These are phyloP conservation scores for Rhynchospora pubera DNA, from an alignment of 176 grass and related monocot genomes.

Conservation along the genomic window DNA sequence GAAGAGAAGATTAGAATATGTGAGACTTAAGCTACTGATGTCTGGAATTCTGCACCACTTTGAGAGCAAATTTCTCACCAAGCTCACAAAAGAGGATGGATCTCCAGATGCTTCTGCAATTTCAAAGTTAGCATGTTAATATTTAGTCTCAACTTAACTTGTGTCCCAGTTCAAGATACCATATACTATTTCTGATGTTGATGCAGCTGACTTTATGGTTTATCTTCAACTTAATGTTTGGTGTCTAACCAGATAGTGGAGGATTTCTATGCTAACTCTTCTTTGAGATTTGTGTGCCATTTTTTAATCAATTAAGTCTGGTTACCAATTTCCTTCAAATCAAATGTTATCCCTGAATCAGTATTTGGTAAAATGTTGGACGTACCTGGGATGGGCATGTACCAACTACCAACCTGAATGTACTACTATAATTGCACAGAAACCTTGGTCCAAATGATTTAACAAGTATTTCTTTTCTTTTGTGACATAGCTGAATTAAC, in stretches of 20 bases:
- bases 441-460: not conserved
- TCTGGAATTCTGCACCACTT: conserved; percentile 72
- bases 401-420: not conserved
- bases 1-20: conserved; percentile 67
- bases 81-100: conserved; percentile 56
- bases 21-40: conserved; percentile 70
- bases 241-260: not conserved
- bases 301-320: not conserved
- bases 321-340: not conserved
- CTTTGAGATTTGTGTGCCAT: not conserved
- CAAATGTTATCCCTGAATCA: not conserved
- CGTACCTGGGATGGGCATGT: not conserved
- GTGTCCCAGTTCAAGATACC: not conserved
- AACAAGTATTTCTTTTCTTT: not conserved
- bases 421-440: not conserved
- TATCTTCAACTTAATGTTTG: not conserved
- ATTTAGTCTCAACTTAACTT: not conserved
- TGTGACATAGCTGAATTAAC: not conserved
- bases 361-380: not conserved
- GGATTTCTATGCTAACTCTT: not conserved
- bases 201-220: not conserved
- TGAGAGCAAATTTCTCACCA: conserved; percentile 52
- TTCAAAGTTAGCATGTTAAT: conserved; percentile 40
- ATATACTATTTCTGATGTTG: conserved; percentile 6
- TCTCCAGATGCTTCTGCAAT: conserved; percentile 45